phyloP scores from a whole-genome alignment of 2,329 filamentous ascomycete species.

The Gnomoniopsis sp. region DNA sequence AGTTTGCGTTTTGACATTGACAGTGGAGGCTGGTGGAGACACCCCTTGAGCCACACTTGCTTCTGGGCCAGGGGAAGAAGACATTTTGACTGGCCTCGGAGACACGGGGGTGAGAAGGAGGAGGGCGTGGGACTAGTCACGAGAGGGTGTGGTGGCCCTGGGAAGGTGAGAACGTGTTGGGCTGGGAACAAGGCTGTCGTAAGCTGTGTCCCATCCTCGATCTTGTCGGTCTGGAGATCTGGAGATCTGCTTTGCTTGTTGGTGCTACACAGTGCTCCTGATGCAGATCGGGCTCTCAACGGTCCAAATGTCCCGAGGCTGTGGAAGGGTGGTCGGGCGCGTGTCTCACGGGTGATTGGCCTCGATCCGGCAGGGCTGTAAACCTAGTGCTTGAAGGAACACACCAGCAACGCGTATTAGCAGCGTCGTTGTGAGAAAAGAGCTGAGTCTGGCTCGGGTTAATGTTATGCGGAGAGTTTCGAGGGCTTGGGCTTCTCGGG shows the following conservation, averaged over 20 bases:
- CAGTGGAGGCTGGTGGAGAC: conserved; percentile 11
- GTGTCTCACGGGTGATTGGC: not conserved
- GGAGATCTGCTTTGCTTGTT: not conserved
- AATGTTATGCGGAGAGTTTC: conserved; percentile 40
- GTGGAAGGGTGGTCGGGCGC: not conserved
- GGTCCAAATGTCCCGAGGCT: not conserved
- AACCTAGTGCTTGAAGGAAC: not conserved
- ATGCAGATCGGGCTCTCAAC: not conserved
- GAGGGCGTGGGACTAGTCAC: not conserved
- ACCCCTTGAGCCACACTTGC: conserved; percentile 1
- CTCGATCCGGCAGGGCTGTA: not conserved
- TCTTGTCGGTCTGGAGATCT: not conserved
- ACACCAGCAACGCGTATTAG: not conserved
- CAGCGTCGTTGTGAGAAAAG: not conserved
- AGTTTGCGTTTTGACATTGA: conserved; percentile 11
- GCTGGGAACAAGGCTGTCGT: not conserved
- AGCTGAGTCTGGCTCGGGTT: conserved; percentile 33
- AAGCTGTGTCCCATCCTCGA: not conserved
- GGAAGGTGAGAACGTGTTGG: not conserved
- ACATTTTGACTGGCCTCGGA: not conserved
- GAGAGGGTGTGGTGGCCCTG: not conserved
- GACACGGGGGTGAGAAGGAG: not conserved
- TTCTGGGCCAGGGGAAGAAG: conserved; percentile 1
- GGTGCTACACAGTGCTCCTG: not conserved
- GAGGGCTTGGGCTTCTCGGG: conserved; percentile 20